phyloP scores from a whole-genome alignment of 2,329 filamentous ascomycete genomes.

The Lachnellula subtilissima region DNA sequence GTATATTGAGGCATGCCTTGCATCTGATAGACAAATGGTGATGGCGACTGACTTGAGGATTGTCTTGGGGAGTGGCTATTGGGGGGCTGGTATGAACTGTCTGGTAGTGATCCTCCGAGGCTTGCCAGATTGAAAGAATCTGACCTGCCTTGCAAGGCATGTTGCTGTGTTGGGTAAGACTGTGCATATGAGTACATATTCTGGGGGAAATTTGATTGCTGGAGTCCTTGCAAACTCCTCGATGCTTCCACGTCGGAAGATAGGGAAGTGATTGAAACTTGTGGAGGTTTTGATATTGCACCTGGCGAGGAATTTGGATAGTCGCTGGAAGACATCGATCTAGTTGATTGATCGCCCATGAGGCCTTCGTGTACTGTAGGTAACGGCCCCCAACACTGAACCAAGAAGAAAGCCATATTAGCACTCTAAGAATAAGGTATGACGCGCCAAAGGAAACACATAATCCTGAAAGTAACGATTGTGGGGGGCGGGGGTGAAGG shows the following conservation, averaged over 20 bases:
- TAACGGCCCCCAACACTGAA: slow-evolving; percentile 17
- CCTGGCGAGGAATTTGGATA: slow-evolving; percentile 10
- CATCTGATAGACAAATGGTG: slow-evolving; percentile 19
- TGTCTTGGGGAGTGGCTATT: slow-evolving; percentile 18
- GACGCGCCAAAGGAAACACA: neutral
- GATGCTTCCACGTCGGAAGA: slow-evolving; percentile 5
- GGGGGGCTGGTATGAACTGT: slow-evolving; percentile 22
- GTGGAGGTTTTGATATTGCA: slow-evolving; percentile 5
- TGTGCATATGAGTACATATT: slow-evolving; percentile 7
- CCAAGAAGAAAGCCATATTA: slow-evolving; percentile 19
- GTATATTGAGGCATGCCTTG: slow-evolving; percentile 22
- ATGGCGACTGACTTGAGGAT: slow-evolving; percentile 11
- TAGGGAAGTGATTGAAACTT: neutral
- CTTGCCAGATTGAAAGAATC: slow-evolving; percentile 25
- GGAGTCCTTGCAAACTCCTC: slow-evolving; percentile 2
- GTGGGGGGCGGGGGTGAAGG: neutral
- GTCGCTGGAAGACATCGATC: slow-evolving; percentile 11
- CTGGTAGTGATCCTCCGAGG: slow-evolving; percentile 24
- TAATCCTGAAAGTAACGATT: neutral
- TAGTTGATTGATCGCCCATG: slow-evolving; percentile 21
- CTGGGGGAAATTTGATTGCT: slow-evolving; percentile 8
- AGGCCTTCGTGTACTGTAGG: slow-evolving; percentile 12
- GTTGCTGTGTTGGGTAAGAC: slow-evolving; percentile 8
- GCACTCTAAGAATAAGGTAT: slow-evolving; percentile 4
- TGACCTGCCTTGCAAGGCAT: slow-evolving; percentile 14